Evolutionary conservation across 2,329 filamentous ascomycete genomes (phyloP).

Genomic region (Anthostomella pinea): DNA sequence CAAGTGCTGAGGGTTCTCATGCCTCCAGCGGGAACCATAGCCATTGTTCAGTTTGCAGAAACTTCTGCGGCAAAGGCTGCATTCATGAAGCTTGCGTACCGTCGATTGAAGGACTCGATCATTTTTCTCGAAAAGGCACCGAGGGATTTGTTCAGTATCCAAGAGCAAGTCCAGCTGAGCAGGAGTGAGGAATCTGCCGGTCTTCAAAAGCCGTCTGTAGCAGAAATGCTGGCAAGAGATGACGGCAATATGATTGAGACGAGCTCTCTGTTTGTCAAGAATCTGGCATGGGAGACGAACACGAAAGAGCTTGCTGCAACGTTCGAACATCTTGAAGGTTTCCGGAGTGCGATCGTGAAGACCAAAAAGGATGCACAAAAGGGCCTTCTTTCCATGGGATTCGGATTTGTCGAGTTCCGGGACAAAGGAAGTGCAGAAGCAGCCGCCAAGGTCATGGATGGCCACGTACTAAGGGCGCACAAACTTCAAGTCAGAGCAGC

Average conservation of each 20-base stretch:
- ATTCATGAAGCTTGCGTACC: constrained; percentile 82
- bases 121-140: constrained; percentile 94
- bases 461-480: constrained; percentile 82
- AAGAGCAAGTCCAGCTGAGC: constrained; percentile 27
- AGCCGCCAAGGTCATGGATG: constrained; percentile 83
- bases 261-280: constrained; percentile 87
- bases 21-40: constrained; percentile 89
- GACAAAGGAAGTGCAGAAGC: constrained; percentile 74
- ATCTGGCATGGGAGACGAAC: constrained; percentile 88
- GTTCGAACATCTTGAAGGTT: constrained; percentile 81
- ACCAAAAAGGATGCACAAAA: constrained; percentile 92
- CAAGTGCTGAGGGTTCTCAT: constrained; percentile 79
- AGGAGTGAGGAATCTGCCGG: constrained; percentile 32
- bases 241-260: constrained; percentile 51
- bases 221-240: constrained; percentile 63
- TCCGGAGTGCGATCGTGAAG: constrained; percentile 85
- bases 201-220: constrained; percentile 62
- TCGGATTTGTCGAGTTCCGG: constrained; percentile 89
- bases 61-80: constrained; percentile 77
- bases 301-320: constrained; percentile 70
- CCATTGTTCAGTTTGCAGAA: constrained; percentile 84
- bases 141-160: constrained; percentile 65
- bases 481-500: constrained; percentile 81
- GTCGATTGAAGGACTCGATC: constrained; percentile 85
- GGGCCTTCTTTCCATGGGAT: constrained; percentile 92